phyloP scores from a whole-genome alignment of 2,329 filamentous ascomycete genomes.

The Ceratocystis smalleyi region DNA sequence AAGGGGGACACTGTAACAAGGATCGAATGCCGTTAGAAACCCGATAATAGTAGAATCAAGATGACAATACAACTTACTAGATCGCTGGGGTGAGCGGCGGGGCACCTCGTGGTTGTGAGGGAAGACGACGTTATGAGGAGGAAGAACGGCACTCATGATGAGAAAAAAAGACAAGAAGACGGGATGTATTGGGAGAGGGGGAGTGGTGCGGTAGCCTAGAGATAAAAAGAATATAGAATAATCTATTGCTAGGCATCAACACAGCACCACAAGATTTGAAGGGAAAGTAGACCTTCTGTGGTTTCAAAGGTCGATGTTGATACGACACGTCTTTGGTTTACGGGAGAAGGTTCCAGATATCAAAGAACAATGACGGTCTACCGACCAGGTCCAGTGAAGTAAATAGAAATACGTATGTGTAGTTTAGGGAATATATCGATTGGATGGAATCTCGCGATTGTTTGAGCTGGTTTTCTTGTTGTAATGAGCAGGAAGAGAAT shows the following conservation, averaged over 20 bases:
- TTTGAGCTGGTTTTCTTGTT: no score
- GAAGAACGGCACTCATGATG: slow-evolving; percentile 48
- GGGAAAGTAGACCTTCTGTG: not conserved
- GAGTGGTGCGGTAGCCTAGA: not conserved
- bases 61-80: slow-evolving; percentile 31
- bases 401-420: no score
- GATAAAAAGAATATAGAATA: slow-evolving; percentile 7
- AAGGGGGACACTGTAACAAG: slow-evolving; percentile 28
- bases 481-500: no score
- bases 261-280: not conserved
- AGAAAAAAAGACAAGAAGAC: not conserved
- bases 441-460: no score
- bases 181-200: not conserved
- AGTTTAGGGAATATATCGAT: no score
- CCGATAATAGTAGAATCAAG: not conserved
- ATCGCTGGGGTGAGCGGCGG: slow-evolving; percentile 39
- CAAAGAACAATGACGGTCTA: not conserved
- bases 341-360: not conserved
- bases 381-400: no score
- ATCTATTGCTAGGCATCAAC: not conserved
- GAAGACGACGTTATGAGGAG: slow-evolving; percentile 39
- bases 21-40: not conserved
- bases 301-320: not conserved
- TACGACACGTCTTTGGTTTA: not conserved
- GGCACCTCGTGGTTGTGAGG: slow-evolving; percentile 44